Base-by-base conservation (phyloP, 2,329 filamentous ascomycete genomes). In the Parastagonospora avenae region DNA sequence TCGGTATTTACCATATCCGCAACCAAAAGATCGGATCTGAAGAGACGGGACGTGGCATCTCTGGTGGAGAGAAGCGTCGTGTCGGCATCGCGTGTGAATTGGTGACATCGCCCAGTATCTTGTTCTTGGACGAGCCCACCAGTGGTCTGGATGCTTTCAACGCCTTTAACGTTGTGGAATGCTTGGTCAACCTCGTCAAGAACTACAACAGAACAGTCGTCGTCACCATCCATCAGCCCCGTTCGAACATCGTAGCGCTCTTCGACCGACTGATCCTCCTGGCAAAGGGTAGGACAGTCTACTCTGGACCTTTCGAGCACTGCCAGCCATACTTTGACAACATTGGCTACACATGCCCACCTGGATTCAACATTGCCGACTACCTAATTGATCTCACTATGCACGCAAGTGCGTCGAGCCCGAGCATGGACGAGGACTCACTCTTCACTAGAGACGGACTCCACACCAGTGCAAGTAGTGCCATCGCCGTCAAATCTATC, bases 361-460 rank as follows among this genome's bases (percentile, higher is more conserved):
- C 92, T 19, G 95, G 95, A 2, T 99, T 97, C 82, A 99, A 99
- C 67, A 97, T 99, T 74, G 94, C 94, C 4, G 94, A 99, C 72
- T 99, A 97, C 68, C 84, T 99, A 4, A 92, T 99, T 28, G 94
- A 99, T 71, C 81, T 99, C 35, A 97, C 94, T 0, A 97, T 99
- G 93, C 94, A 99, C 71, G 92, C 92, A 19, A 85, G 90, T 51
- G 80, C 82, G 45, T 78, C 81, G 11, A 77, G 75, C 32, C 79
- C 81, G 1, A 76, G 81, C 9, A 74, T 80, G 2, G 80, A 85
- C 28, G 84, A 86, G 42, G 77, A 83, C 15, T 77, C 82, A 6
- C 76, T 84, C 2, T 82, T 85, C 48, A 83, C 87, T 48, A 77
- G 77, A 7, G 87, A 90, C 57, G 83, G 81, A 2, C 78, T 83